Evolutionary conservation across 805 yeast species (phyloP), one percentile per base, ranked within the genome.

Genomic region (Scheffersomyces ergatensis): DNA sequence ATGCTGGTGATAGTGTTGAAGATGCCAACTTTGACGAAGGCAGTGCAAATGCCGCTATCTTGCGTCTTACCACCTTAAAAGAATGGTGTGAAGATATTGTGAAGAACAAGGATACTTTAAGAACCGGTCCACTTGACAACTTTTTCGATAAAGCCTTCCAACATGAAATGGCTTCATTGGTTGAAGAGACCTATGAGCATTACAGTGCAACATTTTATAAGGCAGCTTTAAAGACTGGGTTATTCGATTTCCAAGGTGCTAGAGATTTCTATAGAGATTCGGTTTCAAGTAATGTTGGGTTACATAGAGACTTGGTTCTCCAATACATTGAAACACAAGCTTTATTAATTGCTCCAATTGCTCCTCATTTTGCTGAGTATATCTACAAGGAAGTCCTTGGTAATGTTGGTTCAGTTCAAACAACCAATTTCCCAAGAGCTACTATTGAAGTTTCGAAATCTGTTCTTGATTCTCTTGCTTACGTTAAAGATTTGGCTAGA

Each of bases 21-120:
- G 99, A 93, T 66, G 99, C 99, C 39, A 93, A 93, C 74, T 87
- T 93, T 59, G 99, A 93, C 58, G 99, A 93, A 70, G 72, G 89
- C 45, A 90, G 83, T 58, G 99, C 99, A 40, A 93, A 93, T 58
- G 97, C 99, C 35, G 97, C 98, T 19, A 90, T 93, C 62, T 78
- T 93, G 63, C 86, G 99, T 71, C 77, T 93, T 62, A 85, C 78
- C 64, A 92, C 88, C 40, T 76, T 92, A 65, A 92, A 88, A 63
- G 98, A 90, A 66, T 93, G 99, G 99, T 79, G 86, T 61, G 97
- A 90, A 63, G 93, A 85, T 42, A 70, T 80, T 40, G 66, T 83
- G 30, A 74, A 72, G 48, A 68, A 72, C 50, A 51, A 70, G 45
- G 78, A 70, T 37, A 50, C 69, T 4, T 74, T 85, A 50, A 64